Conservation (phyloP, 169 alveolate species). For the Plasmodium falciparum region DNA sequence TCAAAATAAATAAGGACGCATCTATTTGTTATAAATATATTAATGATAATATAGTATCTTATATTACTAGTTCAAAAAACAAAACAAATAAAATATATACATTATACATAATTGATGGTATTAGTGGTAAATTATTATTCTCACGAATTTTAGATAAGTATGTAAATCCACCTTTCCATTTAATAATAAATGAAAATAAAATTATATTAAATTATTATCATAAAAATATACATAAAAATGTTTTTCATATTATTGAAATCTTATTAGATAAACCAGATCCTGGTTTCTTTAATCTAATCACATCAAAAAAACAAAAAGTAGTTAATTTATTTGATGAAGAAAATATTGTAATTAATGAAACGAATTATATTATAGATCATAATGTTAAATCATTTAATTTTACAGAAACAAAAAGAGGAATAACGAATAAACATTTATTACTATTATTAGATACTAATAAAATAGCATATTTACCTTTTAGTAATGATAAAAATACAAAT, state of each 20-base stretch:
- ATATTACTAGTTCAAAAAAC: slow-evolving; percentile 22
- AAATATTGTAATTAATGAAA: slow-evolving; percentile 55
- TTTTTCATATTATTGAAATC: slow-evolving; percentile 45
- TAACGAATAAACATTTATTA: slow-evolving; percentile 69
- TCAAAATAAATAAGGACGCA: slow-evolving; percentile 74
- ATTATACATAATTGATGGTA: slow-evolving; percentile 54
- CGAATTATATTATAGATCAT: slow-evolving; percentile 71
- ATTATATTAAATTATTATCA: slow-evolving; percentile 43
- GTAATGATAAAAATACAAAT: slow-evolving; percentile 17
- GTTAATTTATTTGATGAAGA: slow-evolving; percentile 67
- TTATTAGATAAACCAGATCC: slow-evolving; percentile 68
- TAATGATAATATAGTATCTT: slow-evolving; percentile 61
- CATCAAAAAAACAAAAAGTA: slow-evolving; percentile 60
- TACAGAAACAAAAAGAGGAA: slow-evolving; percentile 77
- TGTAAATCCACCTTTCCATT: slow-evolving; percentile 53
- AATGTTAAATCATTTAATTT: slow-evolving; percentile 62
- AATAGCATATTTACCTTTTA: slow-evolving; percentile 33
- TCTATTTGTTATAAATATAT: slow-evolving; percentile 71
- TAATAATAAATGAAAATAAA: slow-evolving; percentile 62
- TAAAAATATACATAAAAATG: slow-evolving; percentile 43
- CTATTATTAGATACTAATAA: slow-evolving; percentile 64
- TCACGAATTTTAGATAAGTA: slow-evolving; percentile 59
- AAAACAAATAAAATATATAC: slow-evolving; percentile 20
- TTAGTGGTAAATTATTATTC: slow-evolving; percentile 39
- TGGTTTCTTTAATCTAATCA: slow-evolving; percentile 55